phyloP scores from a whole-genome alignment of 2,329 filamentous ascomycete species.

The Tolypocladium tropicale region DNA sequence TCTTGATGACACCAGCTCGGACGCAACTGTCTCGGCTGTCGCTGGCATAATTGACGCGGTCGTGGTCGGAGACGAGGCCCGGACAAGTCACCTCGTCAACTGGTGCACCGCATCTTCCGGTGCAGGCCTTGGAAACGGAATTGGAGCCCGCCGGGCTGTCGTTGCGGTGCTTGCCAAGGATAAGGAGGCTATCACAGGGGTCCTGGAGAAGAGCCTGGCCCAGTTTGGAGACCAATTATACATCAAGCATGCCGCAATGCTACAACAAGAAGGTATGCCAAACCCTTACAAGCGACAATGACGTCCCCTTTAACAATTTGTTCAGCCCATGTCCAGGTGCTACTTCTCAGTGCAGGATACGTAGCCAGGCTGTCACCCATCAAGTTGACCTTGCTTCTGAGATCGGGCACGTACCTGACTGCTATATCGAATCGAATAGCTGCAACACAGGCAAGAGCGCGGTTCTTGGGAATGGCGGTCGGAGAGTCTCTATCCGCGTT shows the following conservation, averaged over 20 bases:
- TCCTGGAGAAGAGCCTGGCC: slow-evolving; percentile 58
- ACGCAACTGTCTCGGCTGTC: slow-evolving; percentile 41
- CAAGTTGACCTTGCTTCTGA: slow-evolving; percentile 57
- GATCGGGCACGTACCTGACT: slow-evolving; percentile 63
- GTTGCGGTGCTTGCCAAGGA: slow-evolving; percentile 46
- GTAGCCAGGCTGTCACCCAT: slow-evolving; percentile 56
- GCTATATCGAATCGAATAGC: slow-evolving; percentile 78
- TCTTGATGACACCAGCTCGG: slow-evolving; percentile 17
- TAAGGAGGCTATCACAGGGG: slow-evolving; percentile 37
- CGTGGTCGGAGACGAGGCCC: slow-evolving; percentile 32
- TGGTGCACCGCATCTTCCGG: slow-evolving; percentile 59
- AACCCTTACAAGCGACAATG: neutral
- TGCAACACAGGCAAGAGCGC: slow-evolving; percentile 61
- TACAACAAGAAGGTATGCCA: slow-evolving; percentile 72
- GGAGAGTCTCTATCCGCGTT: slow-evolving; percentile 62
- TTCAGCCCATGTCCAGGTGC: slow-evolving; percentile 65
- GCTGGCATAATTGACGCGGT: slow-evolving; percentile 45
- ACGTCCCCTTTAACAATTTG: slow-evolving; percentile 8
- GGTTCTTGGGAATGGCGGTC: slow-evolving; percentile 81
- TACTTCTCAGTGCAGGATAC: slow-evolving; percentile 70
- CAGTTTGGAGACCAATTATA: slow-evolving; percentile 81
- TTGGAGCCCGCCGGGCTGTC: slow-evolving; percentile 58
- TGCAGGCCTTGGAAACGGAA: slow-evolving; percentile 51
- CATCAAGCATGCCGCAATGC: slow-evolving; percentile 71
- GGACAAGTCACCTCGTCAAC: slow-evolving; percentile 44